Evolutionary conservation across 306 rosid genomes (phyloP).

Genomic region (peach (Prunus persica)): DNA sequence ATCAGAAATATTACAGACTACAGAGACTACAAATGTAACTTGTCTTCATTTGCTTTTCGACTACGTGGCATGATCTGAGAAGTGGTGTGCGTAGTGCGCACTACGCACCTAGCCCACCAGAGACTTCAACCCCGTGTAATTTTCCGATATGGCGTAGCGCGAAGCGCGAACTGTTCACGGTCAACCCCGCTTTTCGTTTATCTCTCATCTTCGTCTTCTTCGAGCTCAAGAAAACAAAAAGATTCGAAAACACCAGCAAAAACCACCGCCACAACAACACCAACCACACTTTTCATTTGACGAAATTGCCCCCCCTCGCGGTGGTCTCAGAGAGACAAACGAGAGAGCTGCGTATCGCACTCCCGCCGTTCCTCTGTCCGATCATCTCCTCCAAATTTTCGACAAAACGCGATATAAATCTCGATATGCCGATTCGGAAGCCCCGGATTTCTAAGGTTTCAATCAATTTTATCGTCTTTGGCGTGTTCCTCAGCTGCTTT

Average conservation of each 20-base stretch:
- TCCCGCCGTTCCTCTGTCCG: conserved; percentile 17
- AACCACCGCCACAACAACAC: not conserved
- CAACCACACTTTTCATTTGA: not conserved
- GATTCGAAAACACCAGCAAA: not conserved
- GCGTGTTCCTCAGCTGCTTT: conserved; percentile 35
- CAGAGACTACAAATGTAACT: no score
- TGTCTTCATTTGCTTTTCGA: no score
- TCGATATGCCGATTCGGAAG: conserved; percentile 43
- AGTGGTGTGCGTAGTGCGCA: not conserved
- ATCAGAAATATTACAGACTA: no score
- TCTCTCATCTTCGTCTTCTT: not conserved
- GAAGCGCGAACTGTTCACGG: conserved; percentile 27
- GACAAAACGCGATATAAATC: not conserved
- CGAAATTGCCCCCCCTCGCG: conserved; percentile 8
- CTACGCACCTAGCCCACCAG: not conserved
- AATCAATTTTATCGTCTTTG: conserved; percentile 24
- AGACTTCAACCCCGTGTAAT: not conserved
- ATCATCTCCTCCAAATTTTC: not conserved
- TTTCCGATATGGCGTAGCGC: not conserved
- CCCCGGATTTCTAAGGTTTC: conserved; percentile 24
- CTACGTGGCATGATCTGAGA: conserved; percentile 22
- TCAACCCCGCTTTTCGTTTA: not conserved
- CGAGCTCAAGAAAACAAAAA: conserved; percentile 11
- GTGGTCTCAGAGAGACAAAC: not conserved
- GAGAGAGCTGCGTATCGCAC: conserved; percentile 8